Evolutionary conservation across 768 basidiomycete species (phyloP).

Genomic region (Mycena haematopus): DNA sequence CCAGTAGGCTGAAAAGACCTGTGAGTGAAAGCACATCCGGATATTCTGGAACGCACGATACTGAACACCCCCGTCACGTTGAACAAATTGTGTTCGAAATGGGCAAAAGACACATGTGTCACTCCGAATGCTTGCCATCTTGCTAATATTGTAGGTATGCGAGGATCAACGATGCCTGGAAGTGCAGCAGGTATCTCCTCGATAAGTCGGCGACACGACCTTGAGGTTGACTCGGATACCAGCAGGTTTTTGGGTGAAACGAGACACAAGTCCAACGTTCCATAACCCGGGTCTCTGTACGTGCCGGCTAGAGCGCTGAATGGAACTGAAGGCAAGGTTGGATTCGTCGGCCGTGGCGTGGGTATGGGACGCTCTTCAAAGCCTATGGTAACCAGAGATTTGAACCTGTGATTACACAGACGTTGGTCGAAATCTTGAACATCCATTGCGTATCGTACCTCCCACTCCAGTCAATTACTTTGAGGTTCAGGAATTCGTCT

Average conservation of each 20-base stretch:
- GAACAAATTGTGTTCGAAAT: conserved; percentile 36
- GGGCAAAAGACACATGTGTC: conserved; percentile 32
- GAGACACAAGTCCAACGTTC: conserved; percentile 22
- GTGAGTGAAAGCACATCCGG: background rate
- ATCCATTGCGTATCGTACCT: no score
- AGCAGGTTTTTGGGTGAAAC: background rate
- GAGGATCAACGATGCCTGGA: conserved; percentile 30
- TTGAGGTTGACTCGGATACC: conserved; percentile 9
- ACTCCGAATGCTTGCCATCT: conserved; percentile 30
- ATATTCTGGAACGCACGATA: conserved; percentile 20
- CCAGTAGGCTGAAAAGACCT: conserved; percentile 26
- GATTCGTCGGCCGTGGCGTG: conserved; percentile 12
- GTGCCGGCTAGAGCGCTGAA: conserved; percentile 16
- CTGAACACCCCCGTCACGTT: conserved; percentile 29
- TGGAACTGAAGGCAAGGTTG: conserved; percentile 15
- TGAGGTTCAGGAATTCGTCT: conserved; percentile 33
- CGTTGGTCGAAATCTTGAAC: background rate
- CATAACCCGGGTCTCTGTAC: conserved; percentile 26
- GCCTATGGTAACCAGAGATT: background rate
- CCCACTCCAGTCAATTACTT: conserved; percentile 35
- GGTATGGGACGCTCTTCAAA: conserved; percentile 10
- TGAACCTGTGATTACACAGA: background rate
- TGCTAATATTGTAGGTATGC: conserved; percentile 34
- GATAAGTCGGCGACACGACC: conserved; percentile 26
- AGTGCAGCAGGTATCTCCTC: conserved; percentile 30